Conservation (phyloP, 805 yeast genomes). For the Danielia oregonensis region DNA sequence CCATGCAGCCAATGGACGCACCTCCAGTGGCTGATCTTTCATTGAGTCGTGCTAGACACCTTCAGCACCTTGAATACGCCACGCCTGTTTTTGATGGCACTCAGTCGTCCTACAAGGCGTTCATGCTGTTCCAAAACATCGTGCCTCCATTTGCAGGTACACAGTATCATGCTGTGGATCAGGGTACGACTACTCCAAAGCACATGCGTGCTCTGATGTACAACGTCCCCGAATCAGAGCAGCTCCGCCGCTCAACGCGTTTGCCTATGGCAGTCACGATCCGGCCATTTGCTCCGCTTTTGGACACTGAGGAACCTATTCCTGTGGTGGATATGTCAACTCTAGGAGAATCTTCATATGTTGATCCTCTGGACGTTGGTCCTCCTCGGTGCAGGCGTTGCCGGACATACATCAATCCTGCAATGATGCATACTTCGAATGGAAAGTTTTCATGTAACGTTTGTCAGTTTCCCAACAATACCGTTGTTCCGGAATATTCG, state of each 20-base stretch:
- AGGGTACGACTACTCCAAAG: constrained; percentile 80
- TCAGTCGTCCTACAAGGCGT: constrained; percentile 33
- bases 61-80: constrained; percentile 11
- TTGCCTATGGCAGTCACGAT: constrained; percentile 80
- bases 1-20: too few relatives aligned
- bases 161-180: constrained; percentile 67
- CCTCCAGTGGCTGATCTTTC: constrained; percentile 11
- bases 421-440: constrained; percentile 62
- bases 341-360: constrained; percentile 23
- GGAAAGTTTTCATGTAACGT: constrained; percentile 76
- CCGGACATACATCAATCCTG: constrained; percentile 84
- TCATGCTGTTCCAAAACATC: constrained; percentile 71
- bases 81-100: constrained; percentile 9
- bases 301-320: constrained; percentile 49
- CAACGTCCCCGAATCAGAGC: constrained; percentile 73
- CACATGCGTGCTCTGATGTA: constrained; percentile 77
- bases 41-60: constrained; percentile 8
- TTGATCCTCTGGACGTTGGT: constrained; percentile 40
- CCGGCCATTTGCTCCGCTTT: constrained; percentile 76
- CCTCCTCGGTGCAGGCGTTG: constrained; percentile 93
- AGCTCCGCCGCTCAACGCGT: constrained; percentile 61
- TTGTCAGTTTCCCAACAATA: constrained; percentile 69
- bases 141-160: constrained; percentile 83
- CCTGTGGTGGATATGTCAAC: constrained; percentile 63
- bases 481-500: constrained; percentile 63